Conservation (phyloP, 2,329 filamentous ascomycete species). For the Beauveria sp. region DNA sequence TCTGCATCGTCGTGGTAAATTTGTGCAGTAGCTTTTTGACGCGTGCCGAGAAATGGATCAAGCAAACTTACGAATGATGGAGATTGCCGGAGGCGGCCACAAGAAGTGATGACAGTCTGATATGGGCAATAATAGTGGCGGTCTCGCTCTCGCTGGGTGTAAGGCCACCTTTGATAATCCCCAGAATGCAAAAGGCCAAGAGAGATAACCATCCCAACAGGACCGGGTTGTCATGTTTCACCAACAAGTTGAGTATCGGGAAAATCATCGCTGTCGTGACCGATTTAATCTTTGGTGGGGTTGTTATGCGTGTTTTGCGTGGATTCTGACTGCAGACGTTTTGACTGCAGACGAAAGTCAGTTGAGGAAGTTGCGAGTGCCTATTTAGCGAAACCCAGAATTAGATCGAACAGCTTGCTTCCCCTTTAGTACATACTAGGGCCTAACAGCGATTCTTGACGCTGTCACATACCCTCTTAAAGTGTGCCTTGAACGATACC, state of each 20-base stretch:
- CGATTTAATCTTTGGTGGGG: slow-evolving; percentile 9
- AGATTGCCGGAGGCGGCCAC: slow-evolving; percentile 24
- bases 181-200: slow-evolving; percentile 28
- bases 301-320: neutral
- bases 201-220: slow-evolving; percentile 33
- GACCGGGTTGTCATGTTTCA: slow-evolving; percentile 27
- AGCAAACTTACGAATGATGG: slow-evolving; percentile 25
- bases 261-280: slow-evolving; percentile 23
- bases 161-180: slow-evolving; percentile 27
- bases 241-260: slow-evolving; percentile 23
- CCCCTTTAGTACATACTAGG: neutral
- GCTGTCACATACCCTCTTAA: neutral
- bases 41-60: fast-evolving
- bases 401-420: neutral
- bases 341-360: neutral
- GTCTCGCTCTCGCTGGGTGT: slow-evolving; percentile 20
- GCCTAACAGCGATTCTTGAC: neutral
- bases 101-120: slow-evolving; percentile 32
- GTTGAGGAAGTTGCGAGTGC: neutral
- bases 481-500: slow-evolving; percentile 13
- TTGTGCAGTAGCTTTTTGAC: neutral
- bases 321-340: neutral
- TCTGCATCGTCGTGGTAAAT: neutral
- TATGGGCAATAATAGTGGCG: slow-evolving; percentile 27
- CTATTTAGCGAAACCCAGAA: neutral